Evolutionary conservation across 257 asterid species (phyloP).

Genomic region (Hygrophila difformis): DNA sequence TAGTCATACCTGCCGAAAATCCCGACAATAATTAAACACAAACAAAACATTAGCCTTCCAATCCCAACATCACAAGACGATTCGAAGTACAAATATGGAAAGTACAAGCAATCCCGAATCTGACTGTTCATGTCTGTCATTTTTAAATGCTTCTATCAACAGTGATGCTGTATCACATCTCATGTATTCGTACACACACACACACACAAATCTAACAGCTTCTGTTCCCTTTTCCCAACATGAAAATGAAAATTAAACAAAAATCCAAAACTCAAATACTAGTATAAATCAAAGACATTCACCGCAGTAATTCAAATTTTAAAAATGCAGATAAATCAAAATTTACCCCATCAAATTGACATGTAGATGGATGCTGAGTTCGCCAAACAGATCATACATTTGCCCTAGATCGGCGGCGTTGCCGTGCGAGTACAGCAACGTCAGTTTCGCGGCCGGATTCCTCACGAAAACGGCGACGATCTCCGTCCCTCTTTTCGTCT

Average conservation of each 20-base stretch:
- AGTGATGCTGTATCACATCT: too few species aligned
- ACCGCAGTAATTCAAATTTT: not conserved
- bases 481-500: conserved; percentile 69
- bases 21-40: too few species aligned
- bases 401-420: conserved; percentile 99
- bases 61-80: too few species aligned
- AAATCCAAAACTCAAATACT: too few species aligned
- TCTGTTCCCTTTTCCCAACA: not conserved
- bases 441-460: conserved; percentile 71
- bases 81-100: too few species aligned
- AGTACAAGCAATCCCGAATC: too few species aligned
- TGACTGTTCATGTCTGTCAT: too few species aligned
- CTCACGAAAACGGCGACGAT: conserved; percentile 70
- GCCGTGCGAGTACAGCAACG: conserved; percentile 86
- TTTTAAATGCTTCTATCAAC: too few species aligned
- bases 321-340: not conserved
- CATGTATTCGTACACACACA: too few species aligned
- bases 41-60: too few species aligned
- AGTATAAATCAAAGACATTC: not conserved
- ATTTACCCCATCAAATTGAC: conserved; percentile 92
- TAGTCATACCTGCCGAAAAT: conserved; percentile 71
- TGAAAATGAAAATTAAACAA: not conserved
- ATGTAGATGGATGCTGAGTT: conserved; percentile 78
- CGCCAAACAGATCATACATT: conserved; percentile 81
- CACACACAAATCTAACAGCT: not conserved